Evolutionary conservation across 1,284 basidiomycete species (phyloP).

Genomic region (Paramarasmius palmivorus): DNA sequence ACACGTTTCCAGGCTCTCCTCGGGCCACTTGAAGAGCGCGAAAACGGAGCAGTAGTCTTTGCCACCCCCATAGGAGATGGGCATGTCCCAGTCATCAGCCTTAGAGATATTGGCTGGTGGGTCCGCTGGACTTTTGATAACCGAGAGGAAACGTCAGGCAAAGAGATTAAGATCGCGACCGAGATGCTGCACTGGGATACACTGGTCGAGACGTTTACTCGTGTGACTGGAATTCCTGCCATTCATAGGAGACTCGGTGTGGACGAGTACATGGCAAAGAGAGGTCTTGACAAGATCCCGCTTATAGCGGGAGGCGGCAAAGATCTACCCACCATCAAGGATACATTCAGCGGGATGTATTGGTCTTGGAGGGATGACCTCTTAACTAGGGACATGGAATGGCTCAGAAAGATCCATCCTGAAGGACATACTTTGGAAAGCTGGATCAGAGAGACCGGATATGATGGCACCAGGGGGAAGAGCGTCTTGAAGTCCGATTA

Average conservation of each 20-base stretch:
- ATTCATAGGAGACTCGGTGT: slow-evolving; percentile 3
- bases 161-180: slow-evolving; percentile 41
- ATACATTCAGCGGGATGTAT: slow-evolving; percentile 8
- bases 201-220: slow-evolving; percentile 31
- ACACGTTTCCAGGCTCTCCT: slow-evolving; percentile 31
- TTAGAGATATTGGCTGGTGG: slow-evolving; percentile 50
- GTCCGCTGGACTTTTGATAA: slow-evolving; percentile 48
- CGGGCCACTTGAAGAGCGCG: slow-evolving; percentile 37
- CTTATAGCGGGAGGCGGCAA: not conserved
- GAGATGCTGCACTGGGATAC: slow-evolving; percentile 46
- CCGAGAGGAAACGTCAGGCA: slow-evolving; percentile 36
- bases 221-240: slow-evolving; percentile 12
- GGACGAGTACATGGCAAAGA: slow-evolving; percentile 6
- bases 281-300: not conserved
- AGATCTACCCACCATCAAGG: slow-evolving; percentile 1
- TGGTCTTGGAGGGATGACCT: slow-evolving; percentile 39
- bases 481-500: no score
- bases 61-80: slow-evolving; percentile 22
- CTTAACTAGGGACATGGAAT: slow-evolving; percentile 42
- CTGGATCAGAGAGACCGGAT: slow-evolving; percentile 21
- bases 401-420: slow-evolving; percentile 40
- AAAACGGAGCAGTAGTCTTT: slow-evolving; percentile 46
- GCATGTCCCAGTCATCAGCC: slow-evolving; percentile 42
- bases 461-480: no score
- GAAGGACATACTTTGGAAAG: slow-evolving; percentile 22